A percentile compares a stretch with the other conserved stretches of the same genome.
phyloP scores from a whole-genome alignment of 371 early-diverging fungal species.

The Lichtheimia ramosa region DNA sequence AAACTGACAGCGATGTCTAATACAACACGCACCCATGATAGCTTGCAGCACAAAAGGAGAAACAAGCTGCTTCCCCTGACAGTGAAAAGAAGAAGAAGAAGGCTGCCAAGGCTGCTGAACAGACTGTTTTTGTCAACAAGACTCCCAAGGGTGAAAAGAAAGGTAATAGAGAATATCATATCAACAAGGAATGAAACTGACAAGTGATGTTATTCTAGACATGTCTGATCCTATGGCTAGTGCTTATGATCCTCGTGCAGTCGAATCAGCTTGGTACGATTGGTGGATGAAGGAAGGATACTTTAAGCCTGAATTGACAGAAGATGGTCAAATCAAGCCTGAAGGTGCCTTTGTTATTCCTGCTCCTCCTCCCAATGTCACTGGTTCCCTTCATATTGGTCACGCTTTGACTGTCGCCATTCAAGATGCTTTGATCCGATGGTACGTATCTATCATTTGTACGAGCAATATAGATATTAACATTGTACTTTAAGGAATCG shows the following conservation, averaged over 20 bases:
- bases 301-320: slow-evolving; percentile 86
- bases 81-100: slow-evolving; percentile 66
- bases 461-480: neutral
- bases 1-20: neutral
- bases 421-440: slow-evolving; percentile 96
- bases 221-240: slow-evolving; percentile 79
- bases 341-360: slow-evolving; percentile 92
- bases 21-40: slow-evolving; percentile 6
- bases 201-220: slow-evolving; percentile 46
- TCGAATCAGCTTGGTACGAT: slow-evolving; percentile 97
- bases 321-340: slow-evolving; percentile 71
- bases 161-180: slow-evolving; percentile 28
- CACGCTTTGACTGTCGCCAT: slow-evolving; percentile 98
- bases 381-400: slow-evolving; percentile 98
- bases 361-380: slow-evolving; percentile 99
- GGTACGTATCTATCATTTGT: slow-evolving; percentile 46
- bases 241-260: slow-evolving; percentile 89
- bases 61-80: slow-evolving; percentile 34
- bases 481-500: slow-evolving; percentile 69
- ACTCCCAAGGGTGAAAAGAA: slow-evolving; percentile 94
- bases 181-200: neutral
- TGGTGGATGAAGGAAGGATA: slow-evolving; percentile 93
- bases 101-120: slow-evolving; percentile 51
- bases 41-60: slow-evolving; percentile 55
- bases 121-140: slow-evolving; percentile 71